Evolutionary conservation across 2,329 filamentous ascomycete species (phyloP).

Genomic region (Sclerotinia trifoliorum): DNA sequence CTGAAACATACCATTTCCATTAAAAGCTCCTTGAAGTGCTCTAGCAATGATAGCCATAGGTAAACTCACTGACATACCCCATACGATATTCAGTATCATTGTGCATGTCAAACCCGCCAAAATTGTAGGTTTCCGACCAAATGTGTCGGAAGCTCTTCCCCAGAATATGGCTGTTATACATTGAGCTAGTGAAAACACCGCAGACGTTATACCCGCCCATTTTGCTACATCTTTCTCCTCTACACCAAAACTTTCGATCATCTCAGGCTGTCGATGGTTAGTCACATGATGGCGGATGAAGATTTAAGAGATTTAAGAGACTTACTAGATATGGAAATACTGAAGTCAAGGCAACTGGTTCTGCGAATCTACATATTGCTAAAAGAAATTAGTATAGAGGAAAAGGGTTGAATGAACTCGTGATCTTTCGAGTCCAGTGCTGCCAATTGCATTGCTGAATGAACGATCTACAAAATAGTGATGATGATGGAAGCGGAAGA

Average conservation of each 20-base stretch:
- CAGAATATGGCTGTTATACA: constrained; percentile 70
- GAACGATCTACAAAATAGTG: background rate
- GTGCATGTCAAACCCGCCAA: constrained; percentile 71
- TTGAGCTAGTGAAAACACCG: constrained; percentile 70
- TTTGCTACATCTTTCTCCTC: constrained; percentile 69
- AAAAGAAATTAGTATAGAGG: constrained; percentile 18
- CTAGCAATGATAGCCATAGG: constrained; percentile 77
- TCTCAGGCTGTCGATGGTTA: constrained; percentile 62
- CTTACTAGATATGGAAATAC: constrained; percentile 46
- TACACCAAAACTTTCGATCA: constrained; percentile 78
- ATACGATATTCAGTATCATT: constrained; percentile 77
- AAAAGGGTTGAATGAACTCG: background rate
- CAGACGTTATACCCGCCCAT: constrained; percentile 75
- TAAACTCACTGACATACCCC: constrained; percentile 79
- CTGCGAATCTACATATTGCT: constrained; percentile 78
- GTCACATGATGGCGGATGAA: constrained; percentile 23
- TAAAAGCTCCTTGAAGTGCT: constrained; percentile 76
- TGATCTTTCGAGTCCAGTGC: background rate
- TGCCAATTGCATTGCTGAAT: background rate
- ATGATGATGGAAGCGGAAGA: background rate
- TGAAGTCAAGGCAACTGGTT: constrained; percentile 66
- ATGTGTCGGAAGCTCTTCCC: constrained; percentile 73
- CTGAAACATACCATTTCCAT: constrained; percentile 67
- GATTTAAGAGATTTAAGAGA: constrained; percentile 7
- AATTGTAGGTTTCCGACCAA: constrained; percentile 81